Base-by-base conservation (phyloP, 306 rosid species). In the peach (Prunus persica) region DNA sequence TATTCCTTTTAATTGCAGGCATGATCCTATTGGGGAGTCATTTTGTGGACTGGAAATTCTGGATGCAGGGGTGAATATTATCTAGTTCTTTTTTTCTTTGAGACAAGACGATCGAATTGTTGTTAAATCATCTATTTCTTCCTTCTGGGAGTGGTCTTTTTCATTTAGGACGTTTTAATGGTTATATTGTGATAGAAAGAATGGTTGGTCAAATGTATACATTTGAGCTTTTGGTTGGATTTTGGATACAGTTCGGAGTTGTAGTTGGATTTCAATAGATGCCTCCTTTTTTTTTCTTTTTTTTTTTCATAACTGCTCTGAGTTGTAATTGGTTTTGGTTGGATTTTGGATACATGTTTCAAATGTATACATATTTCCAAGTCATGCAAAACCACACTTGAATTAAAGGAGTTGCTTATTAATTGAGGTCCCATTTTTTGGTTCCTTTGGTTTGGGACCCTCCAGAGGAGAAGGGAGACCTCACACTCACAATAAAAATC, bases 31-130 rank as follows among this genome's bases (percentile, higher is more conserved):
- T 63, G 52, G 69, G 78, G 84, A 74, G 78, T 84, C 80, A 16
- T 82, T 78, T 82, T 77, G 82, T 83, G 83, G 88, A 76, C 82
- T 22, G 84, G 89, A 78, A 75, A 83, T 88, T 88, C 97, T 89
- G 96, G 95, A 91, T 93, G 98, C 96, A 85, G 98, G 91, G 98
- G 89, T 86, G 96, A 78, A 88, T 85, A 88, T 91, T 91, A 89
- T 89, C 97, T 91, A 88, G 93, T 87, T 85, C 72, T 78, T 84
- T 86, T 80, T 38, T 74, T 76, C 69, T 74, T 41, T 19, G 78
- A 79, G 83, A 88, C 87, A 63, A 81, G 83, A 88, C 87, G 58
- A 85, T 82, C 84, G 79, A 69, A 78, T 79, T 80, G 82, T 83
- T 79, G 72, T 88, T 79, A 69, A 82, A 86, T 69, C 79, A 84